Percentiles rank a stretch among this genome's conserved stretches.
Evolutionary conservation across 495 filamentous ascomycete species (phyloP).

Genomic region (Neurospora cerealis): DNA sequence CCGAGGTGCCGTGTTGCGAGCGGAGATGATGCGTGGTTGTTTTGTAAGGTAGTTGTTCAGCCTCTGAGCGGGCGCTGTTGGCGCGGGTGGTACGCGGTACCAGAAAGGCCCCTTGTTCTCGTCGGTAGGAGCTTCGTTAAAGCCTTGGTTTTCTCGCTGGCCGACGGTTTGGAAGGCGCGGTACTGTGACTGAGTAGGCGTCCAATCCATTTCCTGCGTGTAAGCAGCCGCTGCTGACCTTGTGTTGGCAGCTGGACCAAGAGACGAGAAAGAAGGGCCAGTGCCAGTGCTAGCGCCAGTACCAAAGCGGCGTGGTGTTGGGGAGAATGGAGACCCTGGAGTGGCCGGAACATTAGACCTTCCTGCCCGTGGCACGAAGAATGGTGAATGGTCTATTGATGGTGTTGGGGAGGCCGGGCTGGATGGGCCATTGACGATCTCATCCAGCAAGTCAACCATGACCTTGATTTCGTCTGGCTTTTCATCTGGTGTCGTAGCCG

Average conservation of each 20-base stretch:
- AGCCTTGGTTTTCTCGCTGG: constrained; percentile 40
- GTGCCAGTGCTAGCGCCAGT: neutral
- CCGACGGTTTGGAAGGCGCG: constrained; percentile 37
- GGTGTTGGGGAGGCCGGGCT: constrained; percentile 29
- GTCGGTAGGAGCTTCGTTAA: constrained; percentile 43
- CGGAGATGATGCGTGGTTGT: constrained; percentile 20
- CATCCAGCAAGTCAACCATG: constrained; percentile 33
- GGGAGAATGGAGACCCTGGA: neutral
- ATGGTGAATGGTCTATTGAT: constrained; percentile 14
- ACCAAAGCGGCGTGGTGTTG: neutral
- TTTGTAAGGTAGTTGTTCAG: constrained; percentile 48
- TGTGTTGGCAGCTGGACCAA: neutral
- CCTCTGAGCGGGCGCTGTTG: constrained; percentile 51
- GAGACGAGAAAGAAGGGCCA: neutral
- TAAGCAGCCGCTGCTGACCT: constrained; percentile 16
- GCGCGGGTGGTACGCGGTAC: constrained; percentile 54
- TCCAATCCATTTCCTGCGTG: constrained; percentile 71
- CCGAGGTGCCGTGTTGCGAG: neutral
- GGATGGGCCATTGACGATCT: constrained; percentile 24
- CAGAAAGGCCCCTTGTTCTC: constrained; percentile 37
- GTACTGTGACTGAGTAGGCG: constrained; percentile 48
- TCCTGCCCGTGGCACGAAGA: neutral
- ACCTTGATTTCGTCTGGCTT: constrained; percentile 16
- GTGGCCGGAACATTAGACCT: neutral
- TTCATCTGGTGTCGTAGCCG: neutral